phyloP scores from a whole-genome alignment of 2,329 filamentous ascomycete genomes.

The Trichoderma sp. region DNA sequence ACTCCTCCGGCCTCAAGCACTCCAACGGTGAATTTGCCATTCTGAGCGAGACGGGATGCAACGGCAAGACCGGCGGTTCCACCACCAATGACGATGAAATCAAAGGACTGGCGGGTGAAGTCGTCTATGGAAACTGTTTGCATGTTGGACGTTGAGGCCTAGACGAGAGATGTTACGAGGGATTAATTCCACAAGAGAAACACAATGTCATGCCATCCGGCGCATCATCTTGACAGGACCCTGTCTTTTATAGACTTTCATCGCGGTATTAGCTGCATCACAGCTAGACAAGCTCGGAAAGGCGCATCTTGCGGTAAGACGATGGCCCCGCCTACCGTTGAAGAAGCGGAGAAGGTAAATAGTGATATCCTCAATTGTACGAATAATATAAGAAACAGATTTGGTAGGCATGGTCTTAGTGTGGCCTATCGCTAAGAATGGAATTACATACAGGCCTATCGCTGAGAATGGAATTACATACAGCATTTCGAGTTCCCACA shows the following conservation, averaged over 20 bases:
- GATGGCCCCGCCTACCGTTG: neutral
- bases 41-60: constrained; percentile 49
- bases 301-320: neutral
- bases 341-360: neutral
- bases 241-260: neutral
- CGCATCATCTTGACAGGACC: neutral
- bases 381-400: neutral
- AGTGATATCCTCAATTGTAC: neutral
- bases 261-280: neutral
- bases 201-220: neutral
- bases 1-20: constrained; percentile 40
- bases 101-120: constrained; percentile 34
- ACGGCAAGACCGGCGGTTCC: constrained; percentile 57
- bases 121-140: constrained; percentile 25
- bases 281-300: neutral
- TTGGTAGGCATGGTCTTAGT: neutral
- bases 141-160: neutral
- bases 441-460: neutral
- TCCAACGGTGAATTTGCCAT: constrained; percentile 34
- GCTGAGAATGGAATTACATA: neutral
- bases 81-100: constrained; percentile 53
- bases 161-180: neutral
- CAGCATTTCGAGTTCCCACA: neutral
- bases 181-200: neutral
- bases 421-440: neutral